Evolutionary conservation across 352 stramenopile genomes (phyloP).

Genomic region (Phytopythium boreale): DNA sequence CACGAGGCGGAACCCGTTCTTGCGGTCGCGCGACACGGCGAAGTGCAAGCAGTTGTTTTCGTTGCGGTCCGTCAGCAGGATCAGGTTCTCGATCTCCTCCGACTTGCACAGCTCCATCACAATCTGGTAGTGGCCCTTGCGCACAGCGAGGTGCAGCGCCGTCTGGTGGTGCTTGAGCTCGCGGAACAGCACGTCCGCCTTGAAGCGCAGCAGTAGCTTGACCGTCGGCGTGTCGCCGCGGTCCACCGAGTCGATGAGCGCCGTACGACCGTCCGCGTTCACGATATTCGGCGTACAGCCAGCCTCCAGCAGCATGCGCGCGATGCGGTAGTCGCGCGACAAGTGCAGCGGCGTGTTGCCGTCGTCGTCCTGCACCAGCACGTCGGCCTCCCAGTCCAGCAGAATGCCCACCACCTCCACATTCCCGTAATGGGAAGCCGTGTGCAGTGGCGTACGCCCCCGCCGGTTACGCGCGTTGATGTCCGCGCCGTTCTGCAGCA

Average conservation of each 20-base stretch:
- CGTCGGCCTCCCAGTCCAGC: conserved; percentile 78
- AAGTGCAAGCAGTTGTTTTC: conserved; percentile 87
- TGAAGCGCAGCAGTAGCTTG: conserved; percentile 77
- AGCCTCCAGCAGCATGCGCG: conserved; percentile 76
- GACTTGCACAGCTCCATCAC: conserved; percentile 86
- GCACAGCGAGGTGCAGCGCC: conserved; percentile 74
- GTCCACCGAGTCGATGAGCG: conserved; percentile 79
- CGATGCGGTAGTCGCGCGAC: conserved; percentile 72
- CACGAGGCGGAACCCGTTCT: conserved; percentile 77
- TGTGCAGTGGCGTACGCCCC: conserved; percentile 79
- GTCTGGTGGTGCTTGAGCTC: conserved; percentile 86
- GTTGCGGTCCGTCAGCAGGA: conserved; percentile 77
- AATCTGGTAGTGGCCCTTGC: conserved; percentile 83
- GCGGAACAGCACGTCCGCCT: conserved; percentile 82
- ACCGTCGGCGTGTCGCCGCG: conserved; percentile 69
- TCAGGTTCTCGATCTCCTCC: conserved; percentile 53
- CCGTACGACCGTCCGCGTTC: conserved; percentile 72
- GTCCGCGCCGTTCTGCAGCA: conserved; percentile 85
- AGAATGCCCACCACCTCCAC: conserved; percentile 79
- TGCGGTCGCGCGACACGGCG: conserved; percentile 75
- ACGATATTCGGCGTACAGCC: conserved; percentile 84
- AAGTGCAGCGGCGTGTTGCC: conserved; percentile 85
- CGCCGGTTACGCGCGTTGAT: conserved; percentile 82
- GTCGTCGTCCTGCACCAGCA: conserved; percentile 75
- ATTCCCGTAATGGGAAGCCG: conserved; percentile 78